A percentile compares a stretch with the other conserved stretches of the same genome.
Conservation (phyloP, 192 early-diverging fungal genomes). For the Coemansia sp. region DNA sequence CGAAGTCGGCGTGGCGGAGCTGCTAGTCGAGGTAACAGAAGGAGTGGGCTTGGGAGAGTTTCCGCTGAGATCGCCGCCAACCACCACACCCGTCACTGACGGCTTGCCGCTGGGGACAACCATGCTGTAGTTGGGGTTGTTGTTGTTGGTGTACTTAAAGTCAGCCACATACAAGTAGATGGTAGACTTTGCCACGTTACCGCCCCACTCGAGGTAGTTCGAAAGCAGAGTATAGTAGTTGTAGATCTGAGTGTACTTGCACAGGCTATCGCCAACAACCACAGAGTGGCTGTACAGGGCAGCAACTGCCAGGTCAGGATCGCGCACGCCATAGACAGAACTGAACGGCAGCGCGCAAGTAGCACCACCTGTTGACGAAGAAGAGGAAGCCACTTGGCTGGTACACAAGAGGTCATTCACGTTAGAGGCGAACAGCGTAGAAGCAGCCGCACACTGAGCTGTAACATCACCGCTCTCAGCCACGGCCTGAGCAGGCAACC, state of each 20-base stretch:
- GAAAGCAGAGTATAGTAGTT: constrained; percentile 48
- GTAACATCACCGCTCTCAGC: constrained; percentile 3
- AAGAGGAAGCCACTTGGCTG: neutral
- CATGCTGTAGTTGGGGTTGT: constrained; percentile 40
- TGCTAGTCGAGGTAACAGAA: neutral
- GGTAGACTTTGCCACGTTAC: constrained; percentile 31
- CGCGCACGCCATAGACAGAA: constrained; percentile 30
- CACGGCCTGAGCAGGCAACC: constrained; percentile 5
- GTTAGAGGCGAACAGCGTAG: constrained; percentile 31
- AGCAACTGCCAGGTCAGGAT: constrained; percentile 37
- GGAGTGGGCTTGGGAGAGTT: neutral
- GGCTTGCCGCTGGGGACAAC: constrained; percentile 10
- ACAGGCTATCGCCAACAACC: constrained; percentile 33
- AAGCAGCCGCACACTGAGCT: constrained; percentile 17
- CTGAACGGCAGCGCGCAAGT: constrained; percentile 31
- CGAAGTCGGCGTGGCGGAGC: neutral
- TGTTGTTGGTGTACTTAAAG: constrained; percentile 39
- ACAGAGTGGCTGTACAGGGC: constrained; percentile 50
- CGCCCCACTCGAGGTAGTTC: constrained; percentile 51
- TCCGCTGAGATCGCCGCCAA: constrained; percentile 37
- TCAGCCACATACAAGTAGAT: constrained; percentile 44
- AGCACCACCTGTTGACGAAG: neutral
- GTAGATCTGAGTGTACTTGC: constrained; percentile 20
- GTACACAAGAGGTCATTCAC: constrained; percentile 40
- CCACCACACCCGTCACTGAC: constrained; percentile 11